Conservation (phyloP, 2,329 filamentous ascomycete species). For the Fulvia fulva region DNA sequence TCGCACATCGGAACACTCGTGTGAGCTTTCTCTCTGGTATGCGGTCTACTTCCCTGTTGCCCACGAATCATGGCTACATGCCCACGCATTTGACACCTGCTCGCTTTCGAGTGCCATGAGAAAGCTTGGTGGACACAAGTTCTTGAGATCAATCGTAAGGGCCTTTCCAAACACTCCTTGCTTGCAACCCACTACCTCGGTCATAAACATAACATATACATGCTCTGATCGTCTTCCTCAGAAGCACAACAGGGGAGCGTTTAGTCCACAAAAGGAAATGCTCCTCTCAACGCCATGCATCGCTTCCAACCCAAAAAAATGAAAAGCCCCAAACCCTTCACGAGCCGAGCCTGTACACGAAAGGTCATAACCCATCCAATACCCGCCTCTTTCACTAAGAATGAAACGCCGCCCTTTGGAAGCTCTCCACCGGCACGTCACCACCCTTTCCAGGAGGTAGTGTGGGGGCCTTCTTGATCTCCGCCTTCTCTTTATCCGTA, state of each 20-base stretch:
- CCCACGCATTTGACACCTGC: no score
- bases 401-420: constrained; percentile 67
- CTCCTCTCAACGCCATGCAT: constrained; percentile 4
- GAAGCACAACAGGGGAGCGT: background rate
- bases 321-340: background rate
- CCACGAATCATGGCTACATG: no score
- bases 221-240: background rate
- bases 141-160: no score
- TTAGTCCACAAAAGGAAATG: background rate
- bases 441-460: constrained; percentile 49
- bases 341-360: background rate
- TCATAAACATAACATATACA: background rate
- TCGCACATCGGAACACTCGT: no score
- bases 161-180: background rate
- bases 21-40: no score
- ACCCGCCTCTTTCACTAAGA: constrained; percentile 41
- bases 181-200: background rate
- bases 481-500: constrained; percentile 39
- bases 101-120: no score
- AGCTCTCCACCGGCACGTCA: constrained; percentile 64
- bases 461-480: constrained; percentile 26
- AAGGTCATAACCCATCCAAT: background rate
- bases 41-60: no score
- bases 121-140: no score
- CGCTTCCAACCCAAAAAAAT: background rate